Evolutionary conservation across 805 yeast species (phyloP), one percentile per base, ranked within the genome.

Genomic region (Starmerella potacharoeniae): DNA sequence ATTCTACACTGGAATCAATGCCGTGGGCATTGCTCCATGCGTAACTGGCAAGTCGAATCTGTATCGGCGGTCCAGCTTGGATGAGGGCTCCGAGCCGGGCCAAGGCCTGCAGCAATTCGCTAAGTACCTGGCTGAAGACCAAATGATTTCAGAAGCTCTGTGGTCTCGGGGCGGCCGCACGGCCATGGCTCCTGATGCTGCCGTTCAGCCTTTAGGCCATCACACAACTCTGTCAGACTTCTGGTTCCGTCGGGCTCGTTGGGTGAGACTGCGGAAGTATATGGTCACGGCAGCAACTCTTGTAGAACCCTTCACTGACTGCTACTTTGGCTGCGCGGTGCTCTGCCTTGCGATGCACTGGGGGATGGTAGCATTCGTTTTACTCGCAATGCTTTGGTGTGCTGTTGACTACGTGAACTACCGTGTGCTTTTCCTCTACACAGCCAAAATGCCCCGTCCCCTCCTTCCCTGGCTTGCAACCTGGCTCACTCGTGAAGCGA

Each of bases 1-100:
- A 69, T 87, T 89, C 67, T 88, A 88, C 67, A 81, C 82, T 6
- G 82, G 87, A 35, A 79, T 88, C 64, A 88, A 88, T 66, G 79
- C 81, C 57, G 70, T 83, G 9, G 78, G 83, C 5, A 69, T 86
- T 36, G 95, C 95, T 0, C 95, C 96, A 0, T 88, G 96, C 69
- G 93, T 88, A 44, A 88, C 85, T 73, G 96, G 96, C 9, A 88
- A 89, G 65, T 84, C 93, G 8, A 88, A 88, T 64, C 61, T 88
- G 51, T 89, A 85, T 67, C 73, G 90, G 22, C 73, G 80, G 46
- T 78, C 86, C 0, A 84, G 78, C 53, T 69, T 87, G 30, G 65
- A 70, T 16, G 47, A 40, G n/a, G 58, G 57, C 7, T 47, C 56
- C 0, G 52, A 51, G 1, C 46, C 51, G 6, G 69, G 67, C 16